phyloP scores from a whole-genome alignment of 805 yeast genomes.

The Kurtzmaniella cleridarum region DNA sequence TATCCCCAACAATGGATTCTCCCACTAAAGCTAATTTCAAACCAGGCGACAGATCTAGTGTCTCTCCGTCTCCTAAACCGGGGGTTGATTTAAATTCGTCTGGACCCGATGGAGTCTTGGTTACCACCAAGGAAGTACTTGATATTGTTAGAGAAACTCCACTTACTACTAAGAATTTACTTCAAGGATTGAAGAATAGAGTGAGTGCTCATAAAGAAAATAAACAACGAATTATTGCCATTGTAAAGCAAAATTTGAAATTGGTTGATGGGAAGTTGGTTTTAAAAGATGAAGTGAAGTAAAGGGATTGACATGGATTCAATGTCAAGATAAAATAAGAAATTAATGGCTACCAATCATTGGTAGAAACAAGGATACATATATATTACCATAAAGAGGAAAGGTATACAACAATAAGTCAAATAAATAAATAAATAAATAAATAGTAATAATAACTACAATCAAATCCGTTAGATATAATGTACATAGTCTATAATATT shows the following conservation, averaged over 20 bases:
- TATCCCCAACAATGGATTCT: constrained; percentile 16
- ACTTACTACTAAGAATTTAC: constrained; percentile 57
- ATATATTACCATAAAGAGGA: no score
- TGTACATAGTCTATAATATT: constrained; percentile 28
- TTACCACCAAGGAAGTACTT: constrained; percentile 71
- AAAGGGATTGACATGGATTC: background rate
- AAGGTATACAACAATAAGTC: no score
- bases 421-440: no score
- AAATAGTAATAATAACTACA: no score
- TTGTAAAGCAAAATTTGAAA: constrained; percentile 53
- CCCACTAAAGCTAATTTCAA: constrained; percentile 15
- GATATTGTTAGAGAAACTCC: constrained; percentile 54
- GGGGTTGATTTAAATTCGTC: constrained; percentile 26
- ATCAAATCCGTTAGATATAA: no score
- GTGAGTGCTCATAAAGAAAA: constrained; percentile 61
- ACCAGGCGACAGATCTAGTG: constrained; percentile 10
- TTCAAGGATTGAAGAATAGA: constrained; percentile 55
- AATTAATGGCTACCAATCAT: no score
- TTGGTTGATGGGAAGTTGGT: constrained; percentile 44
- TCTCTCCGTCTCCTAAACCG: constrained; percentile 11
- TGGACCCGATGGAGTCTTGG: constrained; percentile 39
- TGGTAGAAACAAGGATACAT: no score
- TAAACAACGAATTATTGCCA: constrained; percentile 51
- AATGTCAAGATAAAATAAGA: no score
- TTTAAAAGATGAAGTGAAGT: constrained; percentile 23